Conservation (phyloP, 2,329 filamentous ascomycete species). For the Gnomoniopsis sp. region DNA sequence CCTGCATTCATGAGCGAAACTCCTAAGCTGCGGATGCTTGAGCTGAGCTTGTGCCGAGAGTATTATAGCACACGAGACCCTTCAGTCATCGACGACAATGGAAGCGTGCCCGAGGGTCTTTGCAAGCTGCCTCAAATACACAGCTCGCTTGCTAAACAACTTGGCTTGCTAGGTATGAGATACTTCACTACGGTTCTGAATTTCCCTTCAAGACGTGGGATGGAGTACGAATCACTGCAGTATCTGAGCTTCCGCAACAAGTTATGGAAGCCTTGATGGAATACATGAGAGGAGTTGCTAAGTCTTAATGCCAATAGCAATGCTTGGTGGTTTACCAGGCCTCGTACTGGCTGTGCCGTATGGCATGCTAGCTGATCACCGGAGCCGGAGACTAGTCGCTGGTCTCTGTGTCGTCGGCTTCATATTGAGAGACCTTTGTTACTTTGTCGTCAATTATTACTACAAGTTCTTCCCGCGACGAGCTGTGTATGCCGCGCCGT, state of each 20-base stretch:
- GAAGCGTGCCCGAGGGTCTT: constrained; percentile 10
- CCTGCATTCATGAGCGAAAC: constrained; percentile 15
- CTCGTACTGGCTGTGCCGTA: constrained; percentile 14
- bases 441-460: constrained; percentile 11
- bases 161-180: not conserved
- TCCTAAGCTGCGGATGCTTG: constrained; percentile 16
- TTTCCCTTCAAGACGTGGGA: not conserved
- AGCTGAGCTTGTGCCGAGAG: constrained; percentile 15
- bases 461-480: constrained; percentile 4
- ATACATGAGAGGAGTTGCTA: not conserved
- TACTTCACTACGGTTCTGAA: not conserved
- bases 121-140: constrained; percentile 13
- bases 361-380: constrained; percentile 14
- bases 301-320: not conserved
- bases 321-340: constrained; percentile 12
- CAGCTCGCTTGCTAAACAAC: constrained; percentile 8
- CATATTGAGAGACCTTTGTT: constrained; percentile 4
- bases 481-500: constrained; percentile 10
- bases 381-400: constrained; percentile 6
- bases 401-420: constrained; percentile 7
- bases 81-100: constrained; percentile 7
- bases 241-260: too few species aligned
- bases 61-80: constrained; percentile 8
- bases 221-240: too few species aligned
- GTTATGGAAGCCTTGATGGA: not conserved